These are phyloP conservation scores for Fusarium protoensiforme DNA, from an alignment of 2,329 filamentous ascomycete species.

Conservation along the genomic window DNA sequence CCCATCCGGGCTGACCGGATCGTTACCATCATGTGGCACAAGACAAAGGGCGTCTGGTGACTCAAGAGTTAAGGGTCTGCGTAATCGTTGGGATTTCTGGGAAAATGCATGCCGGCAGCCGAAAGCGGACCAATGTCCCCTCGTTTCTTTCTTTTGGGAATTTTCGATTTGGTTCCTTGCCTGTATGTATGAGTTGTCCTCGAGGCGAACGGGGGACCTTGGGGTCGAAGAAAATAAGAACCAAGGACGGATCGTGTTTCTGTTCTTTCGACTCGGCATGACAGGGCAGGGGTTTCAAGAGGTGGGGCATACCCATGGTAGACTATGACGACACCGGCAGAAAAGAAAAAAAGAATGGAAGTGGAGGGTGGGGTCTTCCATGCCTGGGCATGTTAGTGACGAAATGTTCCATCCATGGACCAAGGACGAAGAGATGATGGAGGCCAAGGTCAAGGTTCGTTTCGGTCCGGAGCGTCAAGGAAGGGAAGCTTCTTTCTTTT, in stretches of 20 bases:
- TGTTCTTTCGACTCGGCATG: neutral
- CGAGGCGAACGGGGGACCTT: neutral
- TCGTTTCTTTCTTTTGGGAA: neutral
- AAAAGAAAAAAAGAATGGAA: neutral
- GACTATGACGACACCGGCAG: conserved; percentile 34
- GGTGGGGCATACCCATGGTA: conserved; percentile 17
- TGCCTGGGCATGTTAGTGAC: neutral
- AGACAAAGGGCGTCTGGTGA: conserved; percentile 33
- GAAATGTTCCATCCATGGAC: neutral
- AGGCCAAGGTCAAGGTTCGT: conserved; percentile 26
- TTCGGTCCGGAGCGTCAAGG: conserved; percentile 26
- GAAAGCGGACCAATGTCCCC: conserved; percentile 9
- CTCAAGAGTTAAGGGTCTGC: conserved; percentile 20
- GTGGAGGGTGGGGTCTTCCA: conserved; percentile 5
- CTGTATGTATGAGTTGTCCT: neutral
- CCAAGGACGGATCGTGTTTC: conserved; percentile 17
- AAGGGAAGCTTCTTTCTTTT: conserved; percentile 16
- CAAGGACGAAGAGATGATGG: neutral
- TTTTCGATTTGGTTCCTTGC: neutral
- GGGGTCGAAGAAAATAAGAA: conserved; percentile 16
- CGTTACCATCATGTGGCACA: conserved; percentile 14
- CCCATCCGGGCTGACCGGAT: neutral
- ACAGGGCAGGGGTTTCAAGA: conserved; percentile 22
- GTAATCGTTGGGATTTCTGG: conserved; percentile 23
- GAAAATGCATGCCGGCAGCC: neutral